Conservation (phyloP, 768 basidiomycete genomes). For the Suillus hirtellus region DNA sequence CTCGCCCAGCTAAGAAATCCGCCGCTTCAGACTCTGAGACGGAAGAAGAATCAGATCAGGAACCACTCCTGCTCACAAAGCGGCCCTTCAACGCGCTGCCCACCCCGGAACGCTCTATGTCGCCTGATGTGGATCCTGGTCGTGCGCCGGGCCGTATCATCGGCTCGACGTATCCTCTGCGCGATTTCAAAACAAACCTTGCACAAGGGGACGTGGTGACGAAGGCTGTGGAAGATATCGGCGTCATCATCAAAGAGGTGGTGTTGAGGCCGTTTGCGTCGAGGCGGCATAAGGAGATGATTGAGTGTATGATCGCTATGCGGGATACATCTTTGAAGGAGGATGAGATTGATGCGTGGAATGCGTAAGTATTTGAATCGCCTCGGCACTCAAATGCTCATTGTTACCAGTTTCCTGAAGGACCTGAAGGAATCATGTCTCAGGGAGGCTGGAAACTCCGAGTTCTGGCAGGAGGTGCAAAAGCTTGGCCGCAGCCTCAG, state of each 20-base stretch:
- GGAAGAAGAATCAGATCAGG: slow-evolving; percentile 41
- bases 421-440: slow-evolving; percentile 59
- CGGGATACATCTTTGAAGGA: slow-evolving; percentile 70
- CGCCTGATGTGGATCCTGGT: slow-evolving; percentile 46
- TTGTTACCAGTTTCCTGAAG: slow-evolving; percentile 53
- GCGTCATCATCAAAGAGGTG: slow-evolving; percentile 68
- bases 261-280: slow-evolving; percentile 69
- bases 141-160: slow-evolving; percentile 74
- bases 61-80: slow-evolving; percentile 21
- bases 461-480: slow-evolving; percentile 67
- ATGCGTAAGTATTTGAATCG: slow-evolving; percentile 47
- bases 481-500: slow-evolving; percentile 52
- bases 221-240: slow-evolving; percentile 84
- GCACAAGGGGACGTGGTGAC: slow-evolving; percentile 75
- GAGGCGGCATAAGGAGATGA: slow-evolving; percentile 64
- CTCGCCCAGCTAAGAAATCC: slow-evolving; percentile 21
- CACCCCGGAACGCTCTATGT: slow-evolving; percentile 55
- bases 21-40: slow-evolving; percentile 57
- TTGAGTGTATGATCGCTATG: slow-evolving; percentile 70
- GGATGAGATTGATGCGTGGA: slow-evolving; percentile 85
- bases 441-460: slow-evolving; percentile 55
- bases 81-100: slow-evolving; percentile 36
- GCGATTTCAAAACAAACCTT: slow-evolving; percentile 74
- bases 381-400: background rate
- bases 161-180: slow-evolving; percentile 68